These are phyloP conservation scores for Aspergillus pseudonomiae DNA, from an alignment of 2,329 filamentous ascomycete species.

Conservation along the genomic window DNA sequence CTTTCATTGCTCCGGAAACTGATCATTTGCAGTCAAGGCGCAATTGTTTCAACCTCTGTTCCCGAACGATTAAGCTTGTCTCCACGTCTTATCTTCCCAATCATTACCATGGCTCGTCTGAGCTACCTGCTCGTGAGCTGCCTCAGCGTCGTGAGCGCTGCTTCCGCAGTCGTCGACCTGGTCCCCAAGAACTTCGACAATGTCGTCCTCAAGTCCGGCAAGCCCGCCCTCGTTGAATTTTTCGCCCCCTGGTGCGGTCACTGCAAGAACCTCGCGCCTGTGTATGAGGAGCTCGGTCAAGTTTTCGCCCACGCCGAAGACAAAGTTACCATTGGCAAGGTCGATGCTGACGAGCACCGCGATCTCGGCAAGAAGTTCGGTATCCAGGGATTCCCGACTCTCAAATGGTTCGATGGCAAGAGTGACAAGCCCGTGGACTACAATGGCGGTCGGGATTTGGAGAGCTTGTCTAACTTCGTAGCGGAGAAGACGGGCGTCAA, in stretches of 20 bases:
- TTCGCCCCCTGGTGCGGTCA: conserved; percentile 99
- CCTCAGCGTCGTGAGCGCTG: conserved; percentile 63
- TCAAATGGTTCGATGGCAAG: conserved; percentile 98
- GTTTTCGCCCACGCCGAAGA: conserved; percentile 73
- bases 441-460: conserved; percentile 81
- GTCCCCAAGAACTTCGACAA: conserved; percentile 89
- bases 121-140: conserved; percentile 50
- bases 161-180: conserved; percentile 86
- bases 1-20: not conserved
- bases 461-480: conserved; percentile 80
- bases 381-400: conserved; percentile 90
- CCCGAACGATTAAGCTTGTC: not conserved
- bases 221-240: conserved; percentile 96
- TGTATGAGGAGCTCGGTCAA: conserved; percentile 86
- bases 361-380: conserved; percentile 82
- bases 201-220: conserved; percentile 85
- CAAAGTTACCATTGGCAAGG: conserved; percentile 87
- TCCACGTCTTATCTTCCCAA: not conserved
- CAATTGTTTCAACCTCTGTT: not conserved
- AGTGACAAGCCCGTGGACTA: conserved; percentile 84
- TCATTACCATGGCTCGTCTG: conserved; percentile 47
- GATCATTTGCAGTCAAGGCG: not conserved
- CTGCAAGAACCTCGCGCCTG: conserved; percentile 94
- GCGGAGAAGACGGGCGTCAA: conserved; percentile 84
- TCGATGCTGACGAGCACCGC: conserved; percentile 90